Evolutionary conservation across 139 green algal species (phyloP), one percentile per base, ranked within the genome.

Genomic region (Auxenochlorella protothecoides): DNA sequence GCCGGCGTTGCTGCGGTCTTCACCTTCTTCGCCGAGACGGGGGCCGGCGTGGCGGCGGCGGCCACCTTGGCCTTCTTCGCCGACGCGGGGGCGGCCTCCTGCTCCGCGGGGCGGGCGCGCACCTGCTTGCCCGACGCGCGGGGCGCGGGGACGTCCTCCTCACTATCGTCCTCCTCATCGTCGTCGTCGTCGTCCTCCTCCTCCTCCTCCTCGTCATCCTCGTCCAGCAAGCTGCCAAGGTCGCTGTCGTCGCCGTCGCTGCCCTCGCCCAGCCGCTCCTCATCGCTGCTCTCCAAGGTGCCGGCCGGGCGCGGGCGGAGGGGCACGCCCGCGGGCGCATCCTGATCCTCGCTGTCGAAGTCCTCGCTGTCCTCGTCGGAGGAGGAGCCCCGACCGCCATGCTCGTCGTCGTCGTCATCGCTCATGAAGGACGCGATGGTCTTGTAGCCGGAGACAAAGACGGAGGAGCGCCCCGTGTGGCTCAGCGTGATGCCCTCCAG

Each of bases 371-470:
- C 27, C 27, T 44, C 27, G 27, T 44, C 27, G 27, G 27, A 44
- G 27, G 27, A 44, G 27, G 27, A 44, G 27, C 67, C 67, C 55
- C 55, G 67, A 4, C 10, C 9, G 6, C 14, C 56, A 10, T 67
- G 52, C 6, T 76, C 72, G 44, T 72, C 72, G 6, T 76, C 72
- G 51, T 57, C 63, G 8, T 44, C 65, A 0, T 53, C 55, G 13
- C 6, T 53, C 52, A 76, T 27, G 16, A 70, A 52, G 51, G 71
- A 55, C 70, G 68, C 70, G n/a, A 74, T n/a, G 27, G 68, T 44
- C 27, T 44, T 56, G 55, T 82, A 82, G n/a, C 77, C 77, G 54
- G 77, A 79, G 13, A 82, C 11, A 65, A 72, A 65, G n/a, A 82
- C 72, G 6, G 76, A 63, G 51, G 68, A 73, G 12, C 53, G 8